phyloP scores from a whole-genome alignment of 176 grass and related monocot genomes.

The Typha latifolia region DNA sequence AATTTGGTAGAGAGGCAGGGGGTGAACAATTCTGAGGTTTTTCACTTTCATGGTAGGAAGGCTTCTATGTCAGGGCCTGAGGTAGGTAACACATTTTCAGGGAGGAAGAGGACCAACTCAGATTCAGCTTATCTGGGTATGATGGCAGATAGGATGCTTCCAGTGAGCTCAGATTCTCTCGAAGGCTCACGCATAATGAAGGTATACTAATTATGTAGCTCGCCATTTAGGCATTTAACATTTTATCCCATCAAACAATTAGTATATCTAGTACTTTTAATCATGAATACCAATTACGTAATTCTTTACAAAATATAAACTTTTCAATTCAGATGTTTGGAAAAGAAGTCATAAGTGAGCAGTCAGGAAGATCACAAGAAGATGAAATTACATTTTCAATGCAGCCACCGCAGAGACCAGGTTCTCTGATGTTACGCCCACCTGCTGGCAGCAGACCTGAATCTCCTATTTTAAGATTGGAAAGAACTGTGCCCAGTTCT shows the following conservation, averaged over 20 bases:
- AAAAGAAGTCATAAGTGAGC: constrained; percentile 6
- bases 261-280: no score
- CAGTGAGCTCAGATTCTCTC: constrained; percentile 1
- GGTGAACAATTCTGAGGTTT: constrained; percentile 20
- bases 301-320: not conserved
- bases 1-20: constrained; percentile 21
- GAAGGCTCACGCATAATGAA: constrained; percentile 4
- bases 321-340: constrained; percentile 4
- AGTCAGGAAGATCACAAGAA: not conserved
- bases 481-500: constrained; percentile 1
- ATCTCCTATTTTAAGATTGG: not conserved
- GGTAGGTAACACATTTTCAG: constrained; percentile 4
- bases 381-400: constrained; percentile 9
- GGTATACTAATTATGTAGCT: not conserved
- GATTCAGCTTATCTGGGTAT: constrained; percentile 9
- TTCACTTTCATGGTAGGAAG: constrained; percentile 31
- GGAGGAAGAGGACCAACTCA: constrained; percentile 14
- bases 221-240: not conserved
- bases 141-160: constrained; percentile 3
- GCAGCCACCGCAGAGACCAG: not conserved
- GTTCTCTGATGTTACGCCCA: not conserved
- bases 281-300: no score
- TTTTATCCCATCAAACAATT: not conserved
- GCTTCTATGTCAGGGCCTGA: constrained; percentile 1
- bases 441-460: not conserved